These are phyloP conservation scores for Anethum foeniculum DNA, from an alignment of 140 eudicot species.

Conservation along the genomic window DNA sequence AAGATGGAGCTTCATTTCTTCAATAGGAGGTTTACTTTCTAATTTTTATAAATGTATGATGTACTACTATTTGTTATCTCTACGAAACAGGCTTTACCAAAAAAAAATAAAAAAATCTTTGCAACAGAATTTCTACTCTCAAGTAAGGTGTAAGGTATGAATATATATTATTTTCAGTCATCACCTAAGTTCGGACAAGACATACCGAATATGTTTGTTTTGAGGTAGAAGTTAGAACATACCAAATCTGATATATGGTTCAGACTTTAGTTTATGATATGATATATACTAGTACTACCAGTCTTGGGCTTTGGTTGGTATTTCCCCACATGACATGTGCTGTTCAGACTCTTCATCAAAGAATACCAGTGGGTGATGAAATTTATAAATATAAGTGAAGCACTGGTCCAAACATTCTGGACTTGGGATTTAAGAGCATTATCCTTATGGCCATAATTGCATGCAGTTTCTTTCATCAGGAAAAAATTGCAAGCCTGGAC, in stretches of 20 bases:
- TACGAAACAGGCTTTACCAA: background rate
- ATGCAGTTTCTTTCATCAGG: background rate
- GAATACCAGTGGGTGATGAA: background rate
- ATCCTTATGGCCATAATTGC: background rate
- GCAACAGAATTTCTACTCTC: background rate
- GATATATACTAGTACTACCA: too few relatives aligned
- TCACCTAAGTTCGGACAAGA: background rate
- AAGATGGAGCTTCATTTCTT: background rate
- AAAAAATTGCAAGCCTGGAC: slow-evolving; percentile 1
- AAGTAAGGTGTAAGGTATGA: background rate
- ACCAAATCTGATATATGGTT: background rate
- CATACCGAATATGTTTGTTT: background rate
- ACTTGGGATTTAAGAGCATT: background rate
- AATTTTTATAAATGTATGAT: background rate
- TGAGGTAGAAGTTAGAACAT: background rate
- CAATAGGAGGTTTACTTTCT: background rate
- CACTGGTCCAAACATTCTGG: slow-evolving; percentile 2
- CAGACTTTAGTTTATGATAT: background rate
- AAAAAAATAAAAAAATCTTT: background rate
- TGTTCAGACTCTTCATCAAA: background rate
- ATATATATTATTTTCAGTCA: background rate
- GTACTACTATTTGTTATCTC: background rate
- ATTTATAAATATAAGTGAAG: background rate
- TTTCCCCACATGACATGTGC: background rate
- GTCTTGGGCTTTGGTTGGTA: background rate